Percentiles rank a stretch among this genome's conserved stretches.
Conservation (phyloP, 139 green algal genomes). For the Raphidocelis subcapitata region DNA sequence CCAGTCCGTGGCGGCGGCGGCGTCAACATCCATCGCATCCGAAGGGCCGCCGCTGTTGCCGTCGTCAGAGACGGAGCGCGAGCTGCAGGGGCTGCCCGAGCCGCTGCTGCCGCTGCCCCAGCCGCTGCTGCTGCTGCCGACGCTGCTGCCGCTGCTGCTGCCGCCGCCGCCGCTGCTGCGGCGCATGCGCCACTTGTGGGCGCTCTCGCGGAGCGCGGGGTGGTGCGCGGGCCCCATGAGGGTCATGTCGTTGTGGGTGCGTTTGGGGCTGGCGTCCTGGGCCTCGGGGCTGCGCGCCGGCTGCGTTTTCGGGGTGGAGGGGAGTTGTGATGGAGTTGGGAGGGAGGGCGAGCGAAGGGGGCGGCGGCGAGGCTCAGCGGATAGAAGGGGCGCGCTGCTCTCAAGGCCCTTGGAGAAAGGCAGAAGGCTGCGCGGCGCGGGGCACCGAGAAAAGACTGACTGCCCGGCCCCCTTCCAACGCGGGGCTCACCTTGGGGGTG, state of each 20-base stretch:
- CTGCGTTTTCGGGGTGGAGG: neutral
- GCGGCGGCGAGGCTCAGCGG: no score
- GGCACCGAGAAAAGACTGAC: no score
- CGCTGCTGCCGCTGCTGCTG: neutral
- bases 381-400: no score
- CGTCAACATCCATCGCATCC: constrained; percentile 1
- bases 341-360: no score
- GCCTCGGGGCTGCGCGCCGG: neutral
- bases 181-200: neutral
- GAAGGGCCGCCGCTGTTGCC: neutral
- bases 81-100: neutral
- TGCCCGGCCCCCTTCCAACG: no score
- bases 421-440: no score
- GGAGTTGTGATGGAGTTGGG: neutral
- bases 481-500: no score
- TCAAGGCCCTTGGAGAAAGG: no score
- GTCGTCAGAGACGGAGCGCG: neutral
- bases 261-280: neutral
- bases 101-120: neutral
- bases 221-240: neutral
- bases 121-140: neutral
- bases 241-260: neutral
- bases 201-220: neutral
- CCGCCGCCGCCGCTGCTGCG: constrained; percentile 3
- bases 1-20: no score